These are phyloP conservation scores for Raphanus sativus DNA, from an alignment of 345 rosid genomes.

Conservation along the genomic window DNA sequence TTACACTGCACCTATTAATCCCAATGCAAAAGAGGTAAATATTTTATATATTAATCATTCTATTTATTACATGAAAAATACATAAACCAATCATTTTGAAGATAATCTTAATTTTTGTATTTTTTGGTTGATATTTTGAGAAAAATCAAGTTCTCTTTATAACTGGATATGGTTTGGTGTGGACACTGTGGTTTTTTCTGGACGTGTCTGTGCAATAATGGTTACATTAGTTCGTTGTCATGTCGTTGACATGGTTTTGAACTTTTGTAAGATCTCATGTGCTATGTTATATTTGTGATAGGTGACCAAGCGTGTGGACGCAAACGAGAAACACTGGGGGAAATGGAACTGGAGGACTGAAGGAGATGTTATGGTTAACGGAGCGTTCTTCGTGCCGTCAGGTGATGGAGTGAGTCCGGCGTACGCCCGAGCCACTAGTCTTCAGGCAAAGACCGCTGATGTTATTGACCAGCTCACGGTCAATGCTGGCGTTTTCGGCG, in stretches of 20 bases:
- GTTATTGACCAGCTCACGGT: constrained; percentile 64
- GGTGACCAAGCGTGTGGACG: constrained; percentile 96
- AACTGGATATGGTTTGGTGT: constrained; percentile 6
- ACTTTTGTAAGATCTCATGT: not conserved
- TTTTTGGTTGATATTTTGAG: not conserved
- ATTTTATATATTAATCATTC: not conserved
- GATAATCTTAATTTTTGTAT: not conserved
- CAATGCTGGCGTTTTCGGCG: constrained; percentile 80
- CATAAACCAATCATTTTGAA: not conserved
- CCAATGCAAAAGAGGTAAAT: constrained; percentile 77
- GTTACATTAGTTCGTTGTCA: constrained; percentile 11
- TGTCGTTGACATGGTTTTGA: not conserved
- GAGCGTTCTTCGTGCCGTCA: constrained; percentile 94
- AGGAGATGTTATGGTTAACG: constrained; percentile 83
- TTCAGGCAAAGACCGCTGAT: constrained; percentile 69
- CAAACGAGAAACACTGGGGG: constrained; percentile 64
- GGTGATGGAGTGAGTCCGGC: constrained; percentile 66
- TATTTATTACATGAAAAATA: not conserved
- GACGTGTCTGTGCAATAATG: not conserved
- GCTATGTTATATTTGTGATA: constrained; percentile 10
- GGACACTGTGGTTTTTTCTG: not conserved
- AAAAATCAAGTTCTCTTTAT: not conserved
- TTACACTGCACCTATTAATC: constrained; percentile 65
- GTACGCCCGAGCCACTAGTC: constrained; percentile 71
- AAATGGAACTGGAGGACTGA: constrained; percentile 97